phyloP scores from a whole-genome alignment of 805 yeast genomes.

The Alloascoidea africana region DNA sequence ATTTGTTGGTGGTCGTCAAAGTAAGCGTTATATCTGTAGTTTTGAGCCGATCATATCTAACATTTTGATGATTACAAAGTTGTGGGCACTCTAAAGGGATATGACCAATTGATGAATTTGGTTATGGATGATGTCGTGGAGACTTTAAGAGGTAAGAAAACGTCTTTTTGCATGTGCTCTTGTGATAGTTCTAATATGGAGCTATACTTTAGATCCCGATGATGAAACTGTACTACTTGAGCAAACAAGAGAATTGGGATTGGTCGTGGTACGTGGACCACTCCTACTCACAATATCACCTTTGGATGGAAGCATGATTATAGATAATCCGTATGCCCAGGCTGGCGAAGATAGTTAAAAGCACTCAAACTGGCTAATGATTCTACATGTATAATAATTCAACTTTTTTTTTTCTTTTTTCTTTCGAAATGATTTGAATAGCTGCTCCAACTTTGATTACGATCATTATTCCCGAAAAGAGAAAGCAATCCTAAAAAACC shows the following conservation, averaged over 20 bases:
- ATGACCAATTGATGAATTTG: conserved; percentile 88
- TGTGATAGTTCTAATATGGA: conserved; percentile 4
- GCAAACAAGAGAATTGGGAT: conserved; percentile 54
- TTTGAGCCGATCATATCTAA: not conserved
- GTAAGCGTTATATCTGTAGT: conserved; percentile 11
- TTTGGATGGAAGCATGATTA: conserved; percentile 51
- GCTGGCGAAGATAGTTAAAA: conserved; percentile 8
- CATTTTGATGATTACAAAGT: conserved; percentile 18
- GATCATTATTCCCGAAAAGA: too few species aligned
- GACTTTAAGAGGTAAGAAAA: conserved; percentile 33
- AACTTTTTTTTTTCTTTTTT: too few species aligned
- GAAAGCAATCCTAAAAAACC: too few species aligned
- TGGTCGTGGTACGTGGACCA: conserved; percentile 80
- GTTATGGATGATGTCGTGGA: conserved; percentile 54
- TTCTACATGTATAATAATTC: too few species aligned
- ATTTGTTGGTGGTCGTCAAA: conserved; percentile 72
- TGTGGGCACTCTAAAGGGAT: conserved; percentile 74
- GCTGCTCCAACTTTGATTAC: too few species aligned
- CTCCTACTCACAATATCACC: conserved; percentile 56
- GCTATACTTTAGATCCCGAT: conserved; percentile 30
- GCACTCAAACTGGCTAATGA: too few species aligned
- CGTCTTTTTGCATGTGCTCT: not conserved
- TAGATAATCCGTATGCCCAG: conserved; percentile 52
- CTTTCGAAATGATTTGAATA: too few species aligned
- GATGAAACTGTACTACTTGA: conserved; percentile 38